These are phyloP conservation scores for Globisporangium barbulae DNA, from an alignment of 352 stramenopile species.

Conservation along the genomic window DNA sequence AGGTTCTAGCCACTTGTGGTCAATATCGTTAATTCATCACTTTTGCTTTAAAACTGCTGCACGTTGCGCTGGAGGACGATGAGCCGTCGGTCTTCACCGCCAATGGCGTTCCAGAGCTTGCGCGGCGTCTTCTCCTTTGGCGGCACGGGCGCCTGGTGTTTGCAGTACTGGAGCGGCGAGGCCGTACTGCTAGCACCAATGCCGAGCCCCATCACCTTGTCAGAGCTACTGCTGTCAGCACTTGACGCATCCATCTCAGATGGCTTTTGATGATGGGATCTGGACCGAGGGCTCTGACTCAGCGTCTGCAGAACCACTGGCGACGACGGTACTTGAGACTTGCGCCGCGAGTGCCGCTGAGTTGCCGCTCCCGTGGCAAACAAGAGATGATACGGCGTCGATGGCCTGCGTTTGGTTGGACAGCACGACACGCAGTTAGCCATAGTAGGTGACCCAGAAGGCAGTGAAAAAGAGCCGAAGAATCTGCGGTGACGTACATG, in stretches of 20 bases:
- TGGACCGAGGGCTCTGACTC: slow-evolving; percentile 22
- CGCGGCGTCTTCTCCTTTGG: slow-evolving; percentile 58
- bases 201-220: slow-evolving; percentile 7
- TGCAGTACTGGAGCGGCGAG: slow-evolving; percentile 46
- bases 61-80: slow-evolving; percentile 65
- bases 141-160: slow-evolving; percentile 51
- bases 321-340: slow-evolving; percentile 19
- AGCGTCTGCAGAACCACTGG: slow-evolving; percentile 24
- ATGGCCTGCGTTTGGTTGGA: slow-evolving; percentile 20
- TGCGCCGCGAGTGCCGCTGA: slow-evolving; percentile 23
- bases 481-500: slow-evolving; percentile 17
- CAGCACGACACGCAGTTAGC: no score
- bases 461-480: no score
- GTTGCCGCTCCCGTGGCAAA: slow-evolving; percentile 11
- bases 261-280: background rate
- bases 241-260: background rate
- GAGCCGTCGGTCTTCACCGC: slow-evolving; percentile 65
- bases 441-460: no score
- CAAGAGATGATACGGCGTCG: slow-evolving; percentile 28
- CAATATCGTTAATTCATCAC: background rate
- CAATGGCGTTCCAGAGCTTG: slow-evolving; percentile 78
- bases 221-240: background rate
- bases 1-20: background rate
- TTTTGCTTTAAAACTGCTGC: slow-evolving; percentile 8
- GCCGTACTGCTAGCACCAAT: slow-evolving; percentile 17